phyloP scores from a whole-genome alignment of 192 early-diverging fungal genomes.

The Pecoramyces ruminantium region DNA sequence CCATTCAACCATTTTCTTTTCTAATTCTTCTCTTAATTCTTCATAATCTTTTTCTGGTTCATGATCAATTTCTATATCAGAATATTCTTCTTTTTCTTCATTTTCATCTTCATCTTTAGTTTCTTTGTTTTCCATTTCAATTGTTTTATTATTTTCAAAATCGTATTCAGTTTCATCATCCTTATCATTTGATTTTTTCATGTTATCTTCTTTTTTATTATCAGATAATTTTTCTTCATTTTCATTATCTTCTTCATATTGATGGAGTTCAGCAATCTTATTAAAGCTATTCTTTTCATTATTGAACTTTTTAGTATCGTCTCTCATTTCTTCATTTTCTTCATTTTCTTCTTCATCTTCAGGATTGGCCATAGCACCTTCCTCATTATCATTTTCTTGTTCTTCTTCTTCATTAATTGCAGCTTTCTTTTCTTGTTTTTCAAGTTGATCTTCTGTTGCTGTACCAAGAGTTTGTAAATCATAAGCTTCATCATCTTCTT shows the following conservation, averaged over 20 bases:
- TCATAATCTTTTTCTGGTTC: constrained; percentile 43
- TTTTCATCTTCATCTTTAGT: neutral
- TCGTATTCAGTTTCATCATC: constrained; percentile 26
- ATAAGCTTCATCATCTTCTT: constrained; percentile 54
- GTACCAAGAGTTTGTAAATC: constrained; percentile 58
- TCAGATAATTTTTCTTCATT: neutral
- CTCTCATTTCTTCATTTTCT: constrained; percentile 3
- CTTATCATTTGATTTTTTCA: constrained; percentile 26
- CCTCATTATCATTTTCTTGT: neutral
- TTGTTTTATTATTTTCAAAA: constrained; percentile 37
- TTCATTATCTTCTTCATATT: neutral
- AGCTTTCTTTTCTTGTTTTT: constrained; percentile 12
- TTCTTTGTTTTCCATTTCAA: constrained; percentile 18
- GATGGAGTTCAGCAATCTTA: neutral
- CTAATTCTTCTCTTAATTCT: constrained; percentile 61
- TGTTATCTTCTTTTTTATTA: neutral
- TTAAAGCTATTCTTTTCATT: neutral
- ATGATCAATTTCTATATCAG: neutral
- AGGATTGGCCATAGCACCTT: constrained; percentile 1
- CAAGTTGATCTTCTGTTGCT: constrained; percentile 46
- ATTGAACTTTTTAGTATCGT: neutral
- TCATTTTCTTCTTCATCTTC: constrained; percentile 7
- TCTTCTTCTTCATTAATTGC: constrained; percentile 8
- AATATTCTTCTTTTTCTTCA: constrained; percentile 16
- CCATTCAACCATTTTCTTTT: constrained; percentile 60